phyloP scores from a whole-genome alignment of 2,329 filamentous ascomycete genomes.

The Colletotrichum sp. region DNA sequence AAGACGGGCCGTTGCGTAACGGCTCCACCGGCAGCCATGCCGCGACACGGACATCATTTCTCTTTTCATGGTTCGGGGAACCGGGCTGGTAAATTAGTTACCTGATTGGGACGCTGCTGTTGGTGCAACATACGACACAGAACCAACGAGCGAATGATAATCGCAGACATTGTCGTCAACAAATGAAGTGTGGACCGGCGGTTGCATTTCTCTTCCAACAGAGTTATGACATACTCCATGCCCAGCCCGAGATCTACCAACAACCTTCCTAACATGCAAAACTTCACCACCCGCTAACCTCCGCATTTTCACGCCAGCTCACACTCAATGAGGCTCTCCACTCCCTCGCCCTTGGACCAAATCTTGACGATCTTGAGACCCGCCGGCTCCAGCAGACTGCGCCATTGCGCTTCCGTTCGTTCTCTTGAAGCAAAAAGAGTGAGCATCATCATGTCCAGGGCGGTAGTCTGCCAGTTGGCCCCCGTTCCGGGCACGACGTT shows the following conservation, averaged over 20 bases:
- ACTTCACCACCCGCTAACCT: not conserved
- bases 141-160: not conserved
- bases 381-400: not conserved
- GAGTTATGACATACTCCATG: not conserved
- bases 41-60: not conserved
- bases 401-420: slow-evolving; percentile 23
- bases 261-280: not conserved
- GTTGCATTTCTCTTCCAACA: not conserved
- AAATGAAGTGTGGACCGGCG: not conserved
- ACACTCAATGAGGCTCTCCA: slow-evolving; percentile 1
- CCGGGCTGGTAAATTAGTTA: not conserved
- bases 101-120: not conserved
- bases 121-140: not conserved
- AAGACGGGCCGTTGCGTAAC: not conserved
- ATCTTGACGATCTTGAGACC: slow-evolving; percentile 2
- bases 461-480: slow-evolving; percentile 6
- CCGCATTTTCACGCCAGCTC: not conserved
- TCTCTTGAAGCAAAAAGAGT: slow-evolving; percentile 21
- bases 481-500: slow-evolving; percentile 16
- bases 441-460: slow-evolving; percentile 24
- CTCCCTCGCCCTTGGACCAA: not conserved
- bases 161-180: not conserved
- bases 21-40: not conserved
- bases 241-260: not conserved
- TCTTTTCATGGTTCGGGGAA: not conserved